Base-by-base conservation (phyloP, 805 yeast species). In the Pichia rugopelliculosa region DNA sequence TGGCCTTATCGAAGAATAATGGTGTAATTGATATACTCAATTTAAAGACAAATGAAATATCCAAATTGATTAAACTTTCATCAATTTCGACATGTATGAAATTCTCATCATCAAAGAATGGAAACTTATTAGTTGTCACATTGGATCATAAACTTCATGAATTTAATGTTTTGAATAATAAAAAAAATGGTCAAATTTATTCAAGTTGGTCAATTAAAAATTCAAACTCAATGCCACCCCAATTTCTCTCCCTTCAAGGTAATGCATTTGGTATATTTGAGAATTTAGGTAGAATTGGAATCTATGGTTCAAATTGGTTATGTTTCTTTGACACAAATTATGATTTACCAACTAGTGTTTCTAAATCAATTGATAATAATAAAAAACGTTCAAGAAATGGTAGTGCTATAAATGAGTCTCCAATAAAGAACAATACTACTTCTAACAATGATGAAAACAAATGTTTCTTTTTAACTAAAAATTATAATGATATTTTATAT, bases 251-350 rank as follows among this genome's bases (percentile, higher is more conserved):
- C 3, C 68, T 76, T 45, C 76, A 75, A 17, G 91, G 85, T 48
- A 80, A 83, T 56, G 82, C 95, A 47, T 73, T 77, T 50, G 96
- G 96, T 15, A 64, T 86, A 12, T 87, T 85, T 59, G 59, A 62
- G 4, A 64, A 67, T 30, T 54, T 66, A 1, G 58, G 55, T 20
- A 72, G 77, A 47, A 68, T 84, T 15, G 91, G 96, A 96, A 66
- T 88, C n/a, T 89, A 87, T 77, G 95, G 96, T 1, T 73, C 85
- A 20, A 77, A 77, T 44, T 91, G 96, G 95, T 55, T 90, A 15
- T 76, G 84, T 4, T 85, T 76, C 61, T 74, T 91, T 43, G 91
- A 91, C 62, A 65, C 86, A 8, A 38, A 41, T 20, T 45, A 46
- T 36, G 26, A 40, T 25, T 39, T 53, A 37, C 37, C 47, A 9